Evolutionary conservation across 2,329 filamentous ascomycete genomes (phyloP), one percentile per base, ranked within the genome.

Genomic region (Aspergillaceae sp.): DNA sequence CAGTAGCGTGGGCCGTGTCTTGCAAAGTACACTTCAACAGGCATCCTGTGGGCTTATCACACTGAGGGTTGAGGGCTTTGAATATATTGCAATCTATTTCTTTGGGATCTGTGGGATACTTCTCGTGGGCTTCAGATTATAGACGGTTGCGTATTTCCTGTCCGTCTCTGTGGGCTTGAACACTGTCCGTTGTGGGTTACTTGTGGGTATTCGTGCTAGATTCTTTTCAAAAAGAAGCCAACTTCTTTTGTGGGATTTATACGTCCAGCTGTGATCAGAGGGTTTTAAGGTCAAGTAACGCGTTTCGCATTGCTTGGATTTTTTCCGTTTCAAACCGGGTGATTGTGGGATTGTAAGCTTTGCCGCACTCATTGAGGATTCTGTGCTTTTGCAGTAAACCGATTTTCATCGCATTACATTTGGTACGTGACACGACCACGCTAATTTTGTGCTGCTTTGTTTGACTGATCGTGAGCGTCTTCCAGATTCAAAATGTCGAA

Each of bases 101-200:
- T 63, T 62, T 69, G 66, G 65, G 66, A 60, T 64, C 59, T 62
- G 55, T 61, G 59, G 56, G 60, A 60, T 9, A 32, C 30, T 6
- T 32, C 55, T 62, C 57, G 65, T 68, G 65, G 66, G 64, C 66
- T 69, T 62, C 63, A 66, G 19, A 19, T 19, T 19, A 19, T 19
- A 19, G 56, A 61, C 55, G 52, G 60, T 64, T 64, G 63, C 62
- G 61, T 66, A 60, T 65, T 58, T 59, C 61, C 65, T 64, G 65
- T 67, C 63, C 54, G 55, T 63, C 63, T 63, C 63, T 66, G 67
- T 68, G 67, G 67, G 67, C 65, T 69, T 68, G 59, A 65, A 62
- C 61, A 62, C 52, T 65, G 59, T 64, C 36, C 59, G 59, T 65
- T 66, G 64, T 59, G 63, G 64, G 63, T 63, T 64, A 60, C 59